These are phyloP conservation scores for Chondrostereum purpureum DNA, from an alignment of 1,284 basidiomycete species.

Conservation along the genomic window DNA sequence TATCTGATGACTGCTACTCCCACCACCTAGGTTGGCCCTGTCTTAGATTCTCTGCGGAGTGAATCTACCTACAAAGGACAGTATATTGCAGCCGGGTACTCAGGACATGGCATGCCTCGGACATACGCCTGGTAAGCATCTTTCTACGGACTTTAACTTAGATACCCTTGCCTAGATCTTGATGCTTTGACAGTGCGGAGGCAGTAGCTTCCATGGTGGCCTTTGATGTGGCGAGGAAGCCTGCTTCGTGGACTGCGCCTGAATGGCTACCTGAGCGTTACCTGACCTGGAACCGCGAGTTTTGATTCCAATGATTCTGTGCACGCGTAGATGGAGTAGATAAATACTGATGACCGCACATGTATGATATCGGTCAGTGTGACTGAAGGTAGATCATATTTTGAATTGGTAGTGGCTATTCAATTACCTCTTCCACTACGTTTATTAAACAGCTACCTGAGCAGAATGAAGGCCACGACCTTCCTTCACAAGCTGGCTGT, in stretches of 20 bases:
- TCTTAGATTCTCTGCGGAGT: not conserved
- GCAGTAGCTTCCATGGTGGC: not conserved
- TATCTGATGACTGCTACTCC: not conserved
- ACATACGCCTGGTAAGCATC: conserved; percentile 31
- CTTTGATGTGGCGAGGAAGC: not conserved
- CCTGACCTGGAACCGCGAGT: not conserved
- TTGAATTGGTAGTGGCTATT: too few species aligned
- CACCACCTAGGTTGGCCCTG: not conserved
- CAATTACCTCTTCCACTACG: too few species aligned
- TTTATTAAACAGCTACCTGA: too few species aligned
- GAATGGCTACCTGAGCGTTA: not conserved
- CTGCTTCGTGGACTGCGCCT: not conserved
- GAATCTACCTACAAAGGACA: conserved; percentile 27
- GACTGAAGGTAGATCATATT: too few species aligned
- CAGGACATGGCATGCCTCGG: conserved; percentile 49
- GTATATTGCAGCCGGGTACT: conserved; percentile 44
- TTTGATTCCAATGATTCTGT: too few species aligned
- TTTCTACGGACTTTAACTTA: not conserved
- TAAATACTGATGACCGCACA: too few species aligned
- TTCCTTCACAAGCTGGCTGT: too few species aligned
- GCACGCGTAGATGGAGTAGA: too few species aligned
- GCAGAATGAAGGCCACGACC: too few species aligned
- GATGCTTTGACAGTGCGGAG: too few species aligned
- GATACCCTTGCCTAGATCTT: not conserved
- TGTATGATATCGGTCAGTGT: too few species aligned